Evolutionary conservation across 1,284 basidiomycete species (phyloP), one percentile per base, ranked within the genome.

Genomic region (Ustilago crameri): DNA sequence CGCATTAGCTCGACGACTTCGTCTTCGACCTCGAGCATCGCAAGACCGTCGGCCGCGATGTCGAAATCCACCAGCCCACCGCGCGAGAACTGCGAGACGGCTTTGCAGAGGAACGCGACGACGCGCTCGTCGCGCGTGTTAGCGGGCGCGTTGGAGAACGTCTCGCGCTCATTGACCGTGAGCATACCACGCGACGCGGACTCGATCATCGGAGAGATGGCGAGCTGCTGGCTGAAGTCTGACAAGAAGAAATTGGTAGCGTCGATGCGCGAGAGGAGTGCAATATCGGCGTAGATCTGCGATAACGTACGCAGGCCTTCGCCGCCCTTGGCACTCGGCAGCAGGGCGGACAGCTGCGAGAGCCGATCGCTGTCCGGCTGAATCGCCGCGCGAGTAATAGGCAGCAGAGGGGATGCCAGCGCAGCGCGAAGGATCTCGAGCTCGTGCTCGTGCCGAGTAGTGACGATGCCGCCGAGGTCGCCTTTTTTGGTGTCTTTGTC

Each of bases 401-500:
- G 82, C 1, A 82, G 76, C 5, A 87, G 84, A 0, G 87, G 85
- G 0, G 86, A 77, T 1, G 77, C 82, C 38, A 88, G 84, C 12
- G 86, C 84, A 3, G 82, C 72, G 7, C 83, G 79, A 8, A 98
- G 85, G 50, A 88, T 84, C 0, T 87, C 86, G 15, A 98, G 86
- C 79, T 96, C 93, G 2, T 85, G 81, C 3, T 86, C 84, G 49
- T 88, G 82, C 10, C 96, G 82, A 0, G 93, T 92, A 0, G 93
- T 93, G 1, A 79, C 84, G 9, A 78, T 56, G 9, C 84, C 84
- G 9, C 75, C 73, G 1, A 67, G 27, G 22, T 67, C 64, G 2
- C 50, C 46, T 5, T 58, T 44, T 22, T 53, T 38, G 24, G 65
- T 53, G 3, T 22, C n/a, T n/a, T 60, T 60, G 22, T 47, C 85